Evolutionary conservation across 805 yeast species (phyloP).

Genomic region (Sugiyamaella smithiae): DNA sequence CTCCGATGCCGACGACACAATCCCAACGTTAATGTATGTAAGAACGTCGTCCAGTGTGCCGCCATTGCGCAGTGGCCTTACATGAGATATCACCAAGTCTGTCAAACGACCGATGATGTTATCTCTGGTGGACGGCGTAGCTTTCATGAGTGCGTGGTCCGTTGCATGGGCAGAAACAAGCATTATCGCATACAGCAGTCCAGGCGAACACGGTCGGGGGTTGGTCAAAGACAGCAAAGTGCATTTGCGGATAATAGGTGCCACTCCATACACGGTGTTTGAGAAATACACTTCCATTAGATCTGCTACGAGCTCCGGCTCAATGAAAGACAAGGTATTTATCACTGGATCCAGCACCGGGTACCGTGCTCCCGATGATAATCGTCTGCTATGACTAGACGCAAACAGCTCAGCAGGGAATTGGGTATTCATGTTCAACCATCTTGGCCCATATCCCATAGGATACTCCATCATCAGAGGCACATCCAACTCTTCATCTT

Average conservation of each 20-base stretch:
- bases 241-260: conserved; percentile 27
- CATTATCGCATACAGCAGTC: conserved; percentile 28
- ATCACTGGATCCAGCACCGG: conserved; percentile 25
- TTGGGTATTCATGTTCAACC: conserved; percentile 16
- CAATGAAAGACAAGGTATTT: conserved; percentile 19
- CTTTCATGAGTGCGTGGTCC: conserved; percentile 29
- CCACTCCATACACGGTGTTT: conserved; percentile 30
- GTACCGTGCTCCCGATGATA: conserved; percentile 7
- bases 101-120: conserved; percentile 22
- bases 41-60: conserved; percentile 31
- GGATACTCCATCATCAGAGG: conserved; percentile 6
- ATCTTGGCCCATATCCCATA: conserved; percentile 10
- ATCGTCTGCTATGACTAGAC: conserved; percentile 1
- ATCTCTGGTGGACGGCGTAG: conserved; percentile 29
- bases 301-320: conserved; percentile 25
- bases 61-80: conserved; percentile 23
- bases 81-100: conserved; percentile 24
- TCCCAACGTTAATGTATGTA: conserved; percentile 32
- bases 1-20: conserved; percentile 31
- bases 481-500: background rate
- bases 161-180: conserved; percentile 33
- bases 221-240: conserved; percentile 25
- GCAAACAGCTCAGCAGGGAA: conserved; percentile 15
- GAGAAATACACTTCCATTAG: conserved; percentile 30
- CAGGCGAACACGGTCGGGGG: conserved; percentile 25